Conservation (phyloP, 83 land plant species). For the Picea mariana region DNA sequence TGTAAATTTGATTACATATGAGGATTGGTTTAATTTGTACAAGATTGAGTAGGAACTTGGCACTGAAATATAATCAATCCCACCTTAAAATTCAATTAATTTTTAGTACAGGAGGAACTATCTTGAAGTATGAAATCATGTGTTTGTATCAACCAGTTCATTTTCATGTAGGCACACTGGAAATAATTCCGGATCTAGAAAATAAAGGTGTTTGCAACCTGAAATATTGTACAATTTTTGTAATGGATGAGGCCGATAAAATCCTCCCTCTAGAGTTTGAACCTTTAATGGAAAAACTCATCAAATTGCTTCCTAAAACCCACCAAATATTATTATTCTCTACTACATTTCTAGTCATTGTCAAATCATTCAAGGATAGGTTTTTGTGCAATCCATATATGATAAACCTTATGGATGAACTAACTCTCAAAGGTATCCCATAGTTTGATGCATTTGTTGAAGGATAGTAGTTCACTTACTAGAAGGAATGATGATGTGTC, state of each 20-base stretch:
- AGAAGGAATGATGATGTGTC: conserved; percentile 14
- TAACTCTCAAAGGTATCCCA: conserved; percentile 95
- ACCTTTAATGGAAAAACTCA: too few species aligned
- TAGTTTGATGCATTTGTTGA: conserved; percentile 98
- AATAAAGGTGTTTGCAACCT: conserved; percentile 87
- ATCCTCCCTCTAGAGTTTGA: too few species aligned
- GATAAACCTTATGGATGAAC: conserved; percentile 97
- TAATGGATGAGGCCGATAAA: conserved; percentile 52
- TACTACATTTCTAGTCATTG: conserved; percentile 95
- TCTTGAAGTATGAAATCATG: conserved; percentile 93
- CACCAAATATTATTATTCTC: conserved; percentile 89
- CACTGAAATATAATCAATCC: too few species aligned
- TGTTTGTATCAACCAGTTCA: conserved; percentile 40
- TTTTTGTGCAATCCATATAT: conserved; percentile 83
- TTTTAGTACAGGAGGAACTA: conserved; percentile 96
- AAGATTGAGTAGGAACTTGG: too few species aligned
- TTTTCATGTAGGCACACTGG: conserved; percentile 67
- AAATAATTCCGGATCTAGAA: conserved; percentile 82
- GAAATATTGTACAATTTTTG: conserved; percentile 84
- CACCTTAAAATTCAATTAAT: conserved; percentile 87
- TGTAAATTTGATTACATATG: too few species aligned
- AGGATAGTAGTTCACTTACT: conserved; percentile 30
- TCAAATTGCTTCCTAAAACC: conserved; percentile 55
- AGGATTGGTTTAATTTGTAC: too few species aligned
- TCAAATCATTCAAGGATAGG: conserved; percentile 90